Percentiles rank a stretch among this genome's conserved stretches.
Conservation (phyloP, 2,329 filamentous ascomycete species). For the Colletotrichum echinochloae region DNA sequence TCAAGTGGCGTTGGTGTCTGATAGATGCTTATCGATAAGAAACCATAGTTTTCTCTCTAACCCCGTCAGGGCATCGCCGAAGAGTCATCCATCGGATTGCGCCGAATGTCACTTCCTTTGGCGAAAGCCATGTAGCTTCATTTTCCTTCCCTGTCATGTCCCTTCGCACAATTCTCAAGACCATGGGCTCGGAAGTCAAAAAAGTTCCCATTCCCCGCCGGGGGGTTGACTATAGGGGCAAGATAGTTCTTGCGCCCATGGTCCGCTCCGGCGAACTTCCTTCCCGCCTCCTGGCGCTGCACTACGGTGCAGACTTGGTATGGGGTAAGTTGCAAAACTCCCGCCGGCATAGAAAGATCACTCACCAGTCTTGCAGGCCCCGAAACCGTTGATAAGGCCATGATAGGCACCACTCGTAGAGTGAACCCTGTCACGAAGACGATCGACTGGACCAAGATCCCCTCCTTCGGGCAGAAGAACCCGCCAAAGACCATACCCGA, state of each 20-base stretch:
- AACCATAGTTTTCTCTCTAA: constrained; percentile 32
- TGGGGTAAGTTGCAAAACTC: constrained; percentile 74
- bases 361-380: constrained; percentile 68
- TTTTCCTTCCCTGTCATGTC: constrained; percentile 25
- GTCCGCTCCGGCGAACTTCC: constrained; percentile 97
- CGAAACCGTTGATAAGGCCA: constrained; percentile 91
- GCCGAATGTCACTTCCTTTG: constrained; percentile 14
- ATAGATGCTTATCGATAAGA: constrained; percentile 39
- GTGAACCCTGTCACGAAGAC: constrained; percentile 82
- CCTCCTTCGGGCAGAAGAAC: constrained; percentile 76
- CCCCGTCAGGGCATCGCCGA: constrained; percentile 37
- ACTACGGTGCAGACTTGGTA: constrained; percentile 96
- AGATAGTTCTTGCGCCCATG: constrained; percentile 96
- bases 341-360: not conserved
- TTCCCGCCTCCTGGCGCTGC: constrained; percentile 86
- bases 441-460: constrained; percentile 84
- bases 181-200: constrained; percentile 70
- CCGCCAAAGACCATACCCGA: constrained; percentile 65
- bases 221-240: constrained; percentile 94
- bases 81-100: constrained; percentile 21
- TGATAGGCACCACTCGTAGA: constrained; percentile 86
- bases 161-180: constrained; percentile 53
- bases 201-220: constrained; percentile 86
- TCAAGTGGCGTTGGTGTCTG: not conserved
- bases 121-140: constrained; percentile 8